These are phyloP conservation scores for Leccinum solheimii DNA, from an alignment of 1,284 basidiomycete species.

Conservation along the genomic window DNA sequence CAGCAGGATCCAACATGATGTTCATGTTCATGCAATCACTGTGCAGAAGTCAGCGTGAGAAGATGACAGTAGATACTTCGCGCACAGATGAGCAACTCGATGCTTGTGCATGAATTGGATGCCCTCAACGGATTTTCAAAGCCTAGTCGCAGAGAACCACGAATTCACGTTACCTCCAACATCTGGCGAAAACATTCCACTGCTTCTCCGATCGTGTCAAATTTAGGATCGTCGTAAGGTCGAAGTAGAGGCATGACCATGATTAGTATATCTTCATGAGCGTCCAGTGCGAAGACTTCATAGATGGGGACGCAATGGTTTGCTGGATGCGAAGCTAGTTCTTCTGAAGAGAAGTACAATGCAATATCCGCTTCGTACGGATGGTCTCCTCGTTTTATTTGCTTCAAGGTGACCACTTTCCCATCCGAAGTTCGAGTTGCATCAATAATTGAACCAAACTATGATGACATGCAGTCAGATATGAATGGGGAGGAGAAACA, in stretches of 20 bases:
- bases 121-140: not conserved
- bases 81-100: not conserved
- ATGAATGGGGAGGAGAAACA: not conserved
- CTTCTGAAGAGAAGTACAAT: not conserved
- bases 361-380: too few species aligned
- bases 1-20: conserved; percentile 15
- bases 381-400: too few species aligned
- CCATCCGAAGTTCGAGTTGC: too few species aligned
- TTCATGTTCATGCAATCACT: too few species aligned
- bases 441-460: not conserved
- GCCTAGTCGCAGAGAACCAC: fast-evolving
- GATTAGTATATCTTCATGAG: conserved; percentile 12
- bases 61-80: not conserved
- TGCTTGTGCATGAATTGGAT: not conserved
- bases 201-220: conserved; percentile 37
- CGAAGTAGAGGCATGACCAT: conserved; percentile 38
- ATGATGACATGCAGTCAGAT: not conserved
- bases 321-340: conserved; percentile 18
- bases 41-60: conserved; percentile 16
- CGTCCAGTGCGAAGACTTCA: conserved; percentile 27
- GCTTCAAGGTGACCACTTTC: too few species aligned
- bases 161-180: conserved; percentile 35
- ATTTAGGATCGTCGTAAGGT: conserved; percentile 24
- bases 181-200: conserved; percentile 38
- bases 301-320: conserved; percentile 15